Evolutionary conservation across 192 early-diverging fungal species (phyloP).

Genomic region (Rhizophagus clarus): DNA sequence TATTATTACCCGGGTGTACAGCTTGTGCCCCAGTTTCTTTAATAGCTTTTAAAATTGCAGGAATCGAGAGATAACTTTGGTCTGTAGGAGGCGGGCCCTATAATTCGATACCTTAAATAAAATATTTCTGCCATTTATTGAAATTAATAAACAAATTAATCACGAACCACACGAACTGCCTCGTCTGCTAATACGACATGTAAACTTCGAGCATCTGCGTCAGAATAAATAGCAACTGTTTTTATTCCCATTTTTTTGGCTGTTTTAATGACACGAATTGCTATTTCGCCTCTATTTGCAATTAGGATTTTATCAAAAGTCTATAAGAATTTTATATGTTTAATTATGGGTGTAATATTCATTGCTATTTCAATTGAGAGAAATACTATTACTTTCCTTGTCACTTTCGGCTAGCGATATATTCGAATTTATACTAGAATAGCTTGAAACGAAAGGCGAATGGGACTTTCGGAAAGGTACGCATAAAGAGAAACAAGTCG

Average conservation of each 20-base stretch:
- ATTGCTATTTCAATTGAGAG: no score
- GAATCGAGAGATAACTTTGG: constrained; percentile 82
- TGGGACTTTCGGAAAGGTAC: no score
- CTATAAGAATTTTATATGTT: constrained; percentile 31
- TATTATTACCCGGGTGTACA: constrained; percentile 75
- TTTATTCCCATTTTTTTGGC: constrained; percentile 93
- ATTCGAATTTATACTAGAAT: no score
- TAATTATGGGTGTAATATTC: no score
- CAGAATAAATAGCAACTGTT: constrained; percentile 93
- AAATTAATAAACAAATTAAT: no score
- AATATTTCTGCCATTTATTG: no score
- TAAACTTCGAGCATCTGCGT: constrained; percentile 83
- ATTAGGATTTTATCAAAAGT: constrained; percentile 92
- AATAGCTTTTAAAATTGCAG: constrained; percentile 77
- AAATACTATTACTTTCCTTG: no score
- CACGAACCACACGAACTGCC: constrained; percentile 66
- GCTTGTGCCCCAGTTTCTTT: constrained; percentile 81
- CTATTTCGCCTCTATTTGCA: constrained; percentile 97
- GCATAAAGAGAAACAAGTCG: no score
- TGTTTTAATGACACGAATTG: constrained; percentile 88
- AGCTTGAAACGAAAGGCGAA: no score
- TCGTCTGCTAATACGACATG: constrained; percentile 91
- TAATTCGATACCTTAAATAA: neutral
- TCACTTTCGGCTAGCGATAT: no score
- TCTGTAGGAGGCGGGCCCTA: constrained; percentile 75